Evolutionary conservation across 2,329 filamentous ascomycete genomes (phyloP).

Genomic region (Colletotrichum tamarilloi): DNA sequence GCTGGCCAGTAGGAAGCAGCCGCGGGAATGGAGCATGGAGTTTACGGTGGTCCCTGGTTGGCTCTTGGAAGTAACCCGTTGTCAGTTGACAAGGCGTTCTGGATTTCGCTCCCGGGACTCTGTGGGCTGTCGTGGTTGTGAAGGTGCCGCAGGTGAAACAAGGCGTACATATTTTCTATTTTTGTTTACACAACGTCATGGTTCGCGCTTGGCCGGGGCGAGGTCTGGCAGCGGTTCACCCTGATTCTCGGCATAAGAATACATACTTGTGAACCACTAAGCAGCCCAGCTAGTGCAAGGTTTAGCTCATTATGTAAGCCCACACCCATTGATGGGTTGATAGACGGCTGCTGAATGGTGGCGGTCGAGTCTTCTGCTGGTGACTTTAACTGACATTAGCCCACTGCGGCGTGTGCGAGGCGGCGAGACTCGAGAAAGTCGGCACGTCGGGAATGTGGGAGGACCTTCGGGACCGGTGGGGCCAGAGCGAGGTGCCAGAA

Average conservation of each 20-base stretch:
- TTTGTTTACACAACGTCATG: conserved; percentile 32
- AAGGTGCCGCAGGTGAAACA: conserved; percentile 31
- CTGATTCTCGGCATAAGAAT: conserved; percentile 23
- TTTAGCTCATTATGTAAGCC: conserved; percentile 22
- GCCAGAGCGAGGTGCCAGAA: conserved; percentile 3
- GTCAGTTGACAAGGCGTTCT: conserved; percentile 6
- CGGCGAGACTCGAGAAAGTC: not conserved
- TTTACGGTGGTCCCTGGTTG: not conserved
- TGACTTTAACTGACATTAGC: not conserved
- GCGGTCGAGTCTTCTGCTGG: not conserved
- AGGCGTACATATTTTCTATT: conserved; percentile 30
- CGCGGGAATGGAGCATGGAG: not conserved
- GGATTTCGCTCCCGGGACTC: not conserved
- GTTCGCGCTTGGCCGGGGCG: not conserved
- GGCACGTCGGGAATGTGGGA: conserved; percentile 25
- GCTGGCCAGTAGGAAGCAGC: not conserved
- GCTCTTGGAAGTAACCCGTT: not conserved
- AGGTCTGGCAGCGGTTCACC: not conserved
- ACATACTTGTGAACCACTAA: not conserved
- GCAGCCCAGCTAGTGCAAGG: not conserved
- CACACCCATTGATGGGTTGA: not conserved
- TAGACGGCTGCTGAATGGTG: not conserved
- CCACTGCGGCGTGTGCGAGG: conserved; percentile 4
- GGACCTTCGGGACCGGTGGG: conserved; percentile 22
- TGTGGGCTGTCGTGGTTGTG: not conserved